Evolutionary conservation across 306 rosid species (phyloP), one percentile per base, ranked within the genome.

Genomic region (Acacia melanoxylon): DNA sequence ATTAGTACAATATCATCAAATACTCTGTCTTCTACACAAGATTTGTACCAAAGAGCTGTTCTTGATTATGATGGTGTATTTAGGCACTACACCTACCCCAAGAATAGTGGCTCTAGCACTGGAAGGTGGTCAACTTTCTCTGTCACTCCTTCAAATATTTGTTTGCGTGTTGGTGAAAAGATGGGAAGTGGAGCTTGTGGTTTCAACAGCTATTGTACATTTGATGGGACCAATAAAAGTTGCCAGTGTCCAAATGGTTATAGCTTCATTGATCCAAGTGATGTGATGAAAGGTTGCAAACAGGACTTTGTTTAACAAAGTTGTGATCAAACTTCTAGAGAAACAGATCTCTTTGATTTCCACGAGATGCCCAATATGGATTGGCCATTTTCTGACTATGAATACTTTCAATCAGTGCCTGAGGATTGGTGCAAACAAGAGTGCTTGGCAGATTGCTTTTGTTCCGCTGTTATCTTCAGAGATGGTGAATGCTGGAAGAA

Each of bases 111-210:
- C 17, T 65, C 78, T 15, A 74, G 68, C 35, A 8, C 9, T 4
- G 58, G 71, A 13, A 33, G 67, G 3, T 86, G 91, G 93, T 77
- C 87, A 48, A 12, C 3, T 10, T 2, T 15, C 0, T 62, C 81
- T 3, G 45, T 52, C 67, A 16, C 22, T 62, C 91, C 93, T 35
- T 3, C 51, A 17, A 76, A 88, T 51, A 88, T 88, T 5, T 90
- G 91, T 51, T 0, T 6, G 5, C 4, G 8, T 7, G 25, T 86
- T 52, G 0, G 0, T 3, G 74, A 1, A 1, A 6, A 0, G 0
- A 0, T 1, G 2, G 91, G 82, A 15, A 29, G 86, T 19, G 87
- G 90, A 37, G 90, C 80, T 20, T 90, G 91, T 42, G 91, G 90
- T 24, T 83, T 37, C 80, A 89, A 89, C 69, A 83, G 90, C 81